A percentile compares a stretch with the other conserved stretches of the same genome.
Conservation (phyloP, 2,329 filamentous ascomycete species). For the Blastomyces emzantsi region DNA sequence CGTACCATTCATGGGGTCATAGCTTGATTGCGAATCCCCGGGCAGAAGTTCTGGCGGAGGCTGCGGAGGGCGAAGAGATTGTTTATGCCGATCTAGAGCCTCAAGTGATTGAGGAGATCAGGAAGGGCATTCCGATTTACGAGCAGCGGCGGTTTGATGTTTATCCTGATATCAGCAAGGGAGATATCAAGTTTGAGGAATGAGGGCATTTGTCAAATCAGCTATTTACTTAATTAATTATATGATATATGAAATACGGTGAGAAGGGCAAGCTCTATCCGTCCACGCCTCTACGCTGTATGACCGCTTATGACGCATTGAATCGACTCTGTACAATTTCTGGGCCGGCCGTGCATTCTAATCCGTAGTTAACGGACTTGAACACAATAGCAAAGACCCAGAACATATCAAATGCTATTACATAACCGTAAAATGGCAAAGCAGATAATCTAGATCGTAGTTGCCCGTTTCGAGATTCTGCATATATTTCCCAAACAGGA, state of each 20-base stretch:
- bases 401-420: neutral
- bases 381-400: no score
- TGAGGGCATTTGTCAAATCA: constrained; percentile 10
- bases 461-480: neutral
- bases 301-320: neutral
- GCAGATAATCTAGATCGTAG: neutral
- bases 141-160: constrained; percentile 88
- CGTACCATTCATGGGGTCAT: constrained; percentile 88
- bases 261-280: neutral
- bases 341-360: neutral
- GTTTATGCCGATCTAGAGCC: constrained; percentile 63
- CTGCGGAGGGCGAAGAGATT: constrained; percentile 68
- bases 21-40: constrained; percentile 82
- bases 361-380: neutral
- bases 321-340: neutral
- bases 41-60: constrained; percentile 69
- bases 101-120: constrained; percentile 60
- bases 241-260: neutral
- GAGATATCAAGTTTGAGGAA: constrained; percentile 38
- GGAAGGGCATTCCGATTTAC: constrained; percentile 75
- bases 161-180: constrained; percentile 77
- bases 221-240: neutral
- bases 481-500: neutral
- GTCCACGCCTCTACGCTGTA: neutral
- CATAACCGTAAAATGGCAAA: neutral